These are phyloP conservation scores for Angomonas ambiguus DNA, from an alignment of 208 protist genomes.

Conservation along the genomic window DNA sequence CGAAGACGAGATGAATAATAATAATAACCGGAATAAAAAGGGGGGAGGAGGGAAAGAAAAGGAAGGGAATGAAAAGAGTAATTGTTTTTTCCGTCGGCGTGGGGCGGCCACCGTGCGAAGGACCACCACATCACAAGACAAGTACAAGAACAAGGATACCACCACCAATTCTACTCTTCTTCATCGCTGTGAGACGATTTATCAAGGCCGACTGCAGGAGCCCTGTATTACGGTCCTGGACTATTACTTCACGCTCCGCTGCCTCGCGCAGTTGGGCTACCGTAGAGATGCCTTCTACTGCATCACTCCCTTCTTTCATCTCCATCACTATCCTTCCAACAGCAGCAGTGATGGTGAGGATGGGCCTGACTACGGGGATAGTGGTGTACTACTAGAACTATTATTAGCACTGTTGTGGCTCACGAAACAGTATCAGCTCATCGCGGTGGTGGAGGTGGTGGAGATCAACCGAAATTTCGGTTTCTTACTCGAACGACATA, in stretches of 20 bases:
- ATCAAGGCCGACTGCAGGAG: not conserved
- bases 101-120: not conserved
- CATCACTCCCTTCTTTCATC: slow-evolving; percentile 32
- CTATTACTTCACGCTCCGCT: slow-evolving; percentile 53
- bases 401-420: slow-evolving; percentile 77
- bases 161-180: no score
- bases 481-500: slow-evolving; percentile 37
- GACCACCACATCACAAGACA: no score
- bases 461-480: slow-evolving; percentile 39
- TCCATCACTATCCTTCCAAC: not conserved
- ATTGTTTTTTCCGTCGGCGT: not conserved
- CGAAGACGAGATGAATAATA: no score
- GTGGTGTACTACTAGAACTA: slow-evolving; percentile 57
- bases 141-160: no score
- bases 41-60: no score
- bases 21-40: not conserved
- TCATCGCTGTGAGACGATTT: no score
- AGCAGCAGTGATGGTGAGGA: no score
- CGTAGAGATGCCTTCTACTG: slow-evolving; percentile 52
- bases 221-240: slow-evolving; percentile 7
- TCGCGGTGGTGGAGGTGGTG: slow-evolving; percentile 65
- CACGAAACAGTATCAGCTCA: slow-evolving; percentile 56
- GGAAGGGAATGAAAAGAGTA: not conserved
- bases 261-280: slow-evolving; percentile 58
- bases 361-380: slow-evolving; percentile 16